Evolutionary conservation across 1,284 basidiomycete species (phyloP), one percentile per base, ranked within the genome.

Genomic region (Ganoderma sp.): DNA sequence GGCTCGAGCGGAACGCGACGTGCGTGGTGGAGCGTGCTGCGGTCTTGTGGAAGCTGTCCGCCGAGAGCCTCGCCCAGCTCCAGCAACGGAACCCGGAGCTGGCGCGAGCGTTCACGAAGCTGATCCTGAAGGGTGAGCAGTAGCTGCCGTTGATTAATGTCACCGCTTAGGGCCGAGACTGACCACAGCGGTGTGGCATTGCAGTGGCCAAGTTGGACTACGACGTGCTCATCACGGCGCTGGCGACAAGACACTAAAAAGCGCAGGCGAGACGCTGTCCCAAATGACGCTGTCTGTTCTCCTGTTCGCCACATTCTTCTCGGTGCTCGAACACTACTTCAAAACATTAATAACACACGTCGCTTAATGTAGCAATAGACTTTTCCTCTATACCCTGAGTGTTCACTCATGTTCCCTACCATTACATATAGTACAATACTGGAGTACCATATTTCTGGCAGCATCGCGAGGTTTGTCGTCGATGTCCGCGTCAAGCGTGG

Each of bases 1-100:
- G 89, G 19, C 84, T 90, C 50, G 84, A 87, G 28, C 83, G 96
- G 60, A 98, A 97, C 77, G 91, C 95, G n/a, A 94, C 90, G 3
- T 94, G 94, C 32, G 83, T 91, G 0, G 94, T 92, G 1, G 96
- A 97, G 79, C 84, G 89, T 14, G 85, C 89, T 32, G 89, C 88
- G 17, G 87, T 91, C 19, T 73, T 98, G 58, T 98, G 96, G 96
- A 91, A 88, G 78, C 79, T 98, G 67, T 87, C 86, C 66, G 81
- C 77, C 3, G 83, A 85, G 66, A 84, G 82, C 60, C 79, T 96
- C 76, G 82, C 81, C 43, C 75, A 79, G 67, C 76, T 97, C 73
- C 90, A 94, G 76, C 78, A 76, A 61, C 91, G 93, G 63, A 79
- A 89, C 65, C 88, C 93, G 0, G 85, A 85, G 61, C 78, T 93